phyloP scores from a whole-genome alignment of 805 yeast genomes.

The Starmerella floris region DNA sequence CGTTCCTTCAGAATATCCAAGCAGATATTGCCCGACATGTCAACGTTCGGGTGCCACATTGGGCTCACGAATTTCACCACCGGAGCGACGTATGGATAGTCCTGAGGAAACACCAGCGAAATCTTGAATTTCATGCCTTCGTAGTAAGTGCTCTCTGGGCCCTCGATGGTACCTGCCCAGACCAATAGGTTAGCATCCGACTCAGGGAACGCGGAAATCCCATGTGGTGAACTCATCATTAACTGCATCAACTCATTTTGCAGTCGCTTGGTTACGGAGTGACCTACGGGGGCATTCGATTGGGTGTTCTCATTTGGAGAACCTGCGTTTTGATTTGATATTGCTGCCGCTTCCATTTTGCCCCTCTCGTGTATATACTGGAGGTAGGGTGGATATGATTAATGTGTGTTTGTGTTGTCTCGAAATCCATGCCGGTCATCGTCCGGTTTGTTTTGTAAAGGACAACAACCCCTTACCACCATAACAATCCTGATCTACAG shows the following conservation, averaged over 20 bases:
- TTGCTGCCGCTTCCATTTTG: constrained; percentile 8
- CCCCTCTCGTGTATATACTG: constrained; percentile 4
- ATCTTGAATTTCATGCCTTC: constrained; percentile 41
- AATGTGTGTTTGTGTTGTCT: no score
- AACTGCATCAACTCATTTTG: constrained; percentile 42
- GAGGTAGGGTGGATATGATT: not conserved
- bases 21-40: constrained; percentile 51
- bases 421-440: no score
- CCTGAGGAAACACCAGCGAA: constrained; percentile 37
- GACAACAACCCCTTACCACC: no score
- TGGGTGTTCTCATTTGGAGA: not conserved
- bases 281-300: constrained; percentile 29
- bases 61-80: constrained; percentile 43
- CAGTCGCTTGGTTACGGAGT: constrained; percentile 38
- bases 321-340: not conserved
- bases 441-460: no score
- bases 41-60: constrained; percentile 55
- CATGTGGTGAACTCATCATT: constrained; percentile 39
- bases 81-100: constrained; percentile 50
- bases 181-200: constrained; percentile 39
- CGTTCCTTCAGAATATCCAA: constrained; percentile 49
- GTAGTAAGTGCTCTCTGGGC: constrained; percentile 46
- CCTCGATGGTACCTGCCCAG: constrained; percentile 49
- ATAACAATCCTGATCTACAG: no score
- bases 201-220: constrained; percentile 43